Evolutionary conservation across 2,329 filamentous ascomycete genomes (phyloP).

Genomic region (Leptographium procerum): DNA sequence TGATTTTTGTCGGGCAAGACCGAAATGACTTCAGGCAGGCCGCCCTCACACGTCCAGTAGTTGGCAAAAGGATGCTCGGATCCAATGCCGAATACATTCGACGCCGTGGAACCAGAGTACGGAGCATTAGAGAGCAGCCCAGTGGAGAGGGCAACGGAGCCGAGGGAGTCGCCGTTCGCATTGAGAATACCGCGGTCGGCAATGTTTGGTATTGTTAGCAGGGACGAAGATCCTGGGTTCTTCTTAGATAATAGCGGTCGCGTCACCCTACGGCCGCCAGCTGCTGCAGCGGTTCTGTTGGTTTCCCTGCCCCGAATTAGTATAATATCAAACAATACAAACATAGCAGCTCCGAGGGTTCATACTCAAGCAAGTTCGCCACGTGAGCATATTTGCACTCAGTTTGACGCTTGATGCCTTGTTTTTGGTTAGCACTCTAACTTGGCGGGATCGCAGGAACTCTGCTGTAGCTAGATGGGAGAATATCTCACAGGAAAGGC

Average conservation of each 20-base stretch:
- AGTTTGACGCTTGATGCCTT: slow-evolving; percentile 58
- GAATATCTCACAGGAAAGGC: slow-evolving; percentile 46
- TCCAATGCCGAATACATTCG: slow-evolving; percentile 71
- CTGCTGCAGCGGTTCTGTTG: slow-evolving; percentile 32
- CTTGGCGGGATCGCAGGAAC: background rate
- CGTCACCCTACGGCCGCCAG: slow-evolving; percentile 43
- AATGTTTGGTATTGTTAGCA: slow-evolving; percentile 38
- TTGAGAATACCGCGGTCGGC: slow-evolving; percentile 40
- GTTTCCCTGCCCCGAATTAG: slow-evolving; percentile 37
- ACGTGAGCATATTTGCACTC: slow-evolving; percentile 65
- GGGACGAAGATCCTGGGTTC: slow-evolving; percentile 23
- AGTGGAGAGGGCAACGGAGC: slow-evolving; percentile 41
- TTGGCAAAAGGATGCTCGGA: slow-evolving; percentile 72
- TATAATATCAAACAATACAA: no score
- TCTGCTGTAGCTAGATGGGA: background rate
- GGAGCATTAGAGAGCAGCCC: slow-evolving; percentile 62
- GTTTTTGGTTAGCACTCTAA: slow-evolving; percentile 29
- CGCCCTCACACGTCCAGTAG: slow-evolving; percentile 73
- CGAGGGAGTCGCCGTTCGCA: slow-evolving; percentile 32
- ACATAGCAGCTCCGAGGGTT: slow-evolving; percentile 10
- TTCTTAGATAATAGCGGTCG: slow-evolving; percentile 44
- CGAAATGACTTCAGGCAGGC: slow-evolving; percentile 61
- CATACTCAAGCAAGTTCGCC: slow-evolving; percentile 65
- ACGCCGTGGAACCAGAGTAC: slow-evolving; percentile 57
- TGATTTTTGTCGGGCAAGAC: slow-evolving; percentile 67